A percentile compares a stretch with the other conserved stretches of the same genome.
Evolutionary conservation across 306 rosid species (phyloP).

Genomic region (Vigna reflexopilosa): DNA sequence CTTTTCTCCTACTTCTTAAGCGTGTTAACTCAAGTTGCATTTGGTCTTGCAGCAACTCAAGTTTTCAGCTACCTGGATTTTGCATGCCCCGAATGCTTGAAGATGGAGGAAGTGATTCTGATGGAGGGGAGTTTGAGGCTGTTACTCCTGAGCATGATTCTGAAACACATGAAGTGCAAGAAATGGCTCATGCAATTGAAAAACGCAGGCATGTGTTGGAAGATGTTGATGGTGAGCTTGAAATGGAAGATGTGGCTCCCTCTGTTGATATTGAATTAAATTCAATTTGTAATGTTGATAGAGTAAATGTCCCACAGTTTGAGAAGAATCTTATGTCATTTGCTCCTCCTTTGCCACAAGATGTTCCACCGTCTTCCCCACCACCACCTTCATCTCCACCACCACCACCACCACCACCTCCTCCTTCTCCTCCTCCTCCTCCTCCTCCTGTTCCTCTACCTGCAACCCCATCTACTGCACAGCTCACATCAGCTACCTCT

Average conservation of each 20-base stretch:
- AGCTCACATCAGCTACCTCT: slow-evolving; percentile 45
- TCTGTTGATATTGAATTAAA: slow-evolving; percentile 69
- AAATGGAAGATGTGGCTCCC: slow-evolving; percentile 99
- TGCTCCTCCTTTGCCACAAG: slow-evolving; percentile 73
- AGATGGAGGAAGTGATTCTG: slow-evolving; percentile 93
- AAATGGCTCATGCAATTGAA: slow-evolving; percentile 52
- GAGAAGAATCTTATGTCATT: slow-evolving; percentile 57
- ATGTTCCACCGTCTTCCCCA: slow-evolving; percentile 72
- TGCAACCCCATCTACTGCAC: slow-evolving; percentile 38
- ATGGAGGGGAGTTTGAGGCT: slow-evolving; percentile 85
- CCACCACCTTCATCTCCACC: slow-evolving; percentile 79
- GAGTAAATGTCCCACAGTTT: slow-evolving; percentile 47
- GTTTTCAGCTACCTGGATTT: slow-evolving; percentile 93
- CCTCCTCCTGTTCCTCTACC: slow-evolving; percentile 37
- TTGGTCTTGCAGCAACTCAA: slow-evolving; percentile 79
- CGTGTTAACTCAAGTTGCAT: slow-evolving; percentile 36
- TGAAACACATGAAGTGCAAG: slow-evolving; percentile 57
- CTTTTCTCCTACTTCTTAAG: slow-evolving; percentile 9
- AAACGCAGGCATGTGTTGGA: slow-evolving; percentile 87
- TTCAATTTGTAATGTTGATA: slow-evolving; percentile 54
- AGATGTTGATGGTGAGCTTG: slow-evolving; percentile 98
- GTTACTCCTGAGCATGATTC: slow-evolving; percentile 84
- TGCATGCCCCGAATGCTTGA: slow-evolving; percentile 90
- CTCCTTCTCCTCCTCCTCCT: slow-evolving; percentile 14
- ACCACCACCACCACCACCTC: slow-evolving; percentile 59